Conservation (phyloP, 352 stramenopile species). For the Phytophthora multivora region DNA sequence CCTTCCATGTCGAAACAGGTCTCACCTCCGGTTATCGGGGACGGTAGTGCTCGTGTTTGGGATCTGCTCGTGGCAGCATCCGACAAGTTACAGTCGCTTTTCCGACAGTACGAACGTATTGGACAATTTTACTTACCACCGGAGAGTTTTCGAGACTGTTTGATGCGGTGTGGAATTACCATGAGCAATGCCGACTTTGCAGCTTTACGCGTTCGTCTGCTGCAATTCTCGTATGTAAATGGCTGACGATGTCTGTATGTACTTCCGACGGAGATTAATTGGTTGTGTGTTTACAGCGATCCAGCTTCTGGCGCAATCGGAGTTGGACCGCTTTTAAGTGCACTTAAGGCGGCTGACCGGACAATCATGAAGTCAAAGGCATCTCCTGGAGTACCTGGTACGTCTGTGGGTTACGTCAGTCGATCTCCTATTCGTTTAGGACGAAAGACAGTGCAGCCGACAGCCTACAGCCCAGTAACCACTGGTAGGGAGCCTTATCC, state of each 20-base stretch:
- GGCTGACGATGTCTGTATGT: too few relatives aligned
- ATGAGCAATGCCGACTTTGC: slow-evolving; percentile 78
- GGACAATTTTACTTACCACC: slow-evolving; percentile 53
- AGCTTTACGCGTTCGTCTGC: slow-evolving; percentile 60
- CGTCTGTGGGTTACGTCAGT: slow-evolving; percentile 33
- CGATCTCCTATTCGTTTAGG: slow-evolving; percentile 65
- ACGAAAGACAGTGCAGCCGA: slow-evolving; percentile 53
- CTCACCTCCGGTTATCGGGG: slow-evolving; percentile 47
- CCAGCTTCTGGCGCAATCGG: slow-evolving; percentile 50
- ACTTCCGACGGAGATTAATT: too few relatives aligned
- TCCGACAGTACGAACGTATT: slow-evolving; percentile 61
- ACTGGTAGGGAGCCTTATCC: slow-evolving; percentile 29
- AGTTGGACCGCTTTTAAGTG: slow-evolving; percentile 47
- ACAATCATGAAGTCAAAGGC: slow-evolving; percentile 43
- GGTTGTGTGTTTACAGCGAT: slow-evolving; percentile 37
- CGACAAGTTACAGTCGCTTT: slow-evolving; percentile 57
- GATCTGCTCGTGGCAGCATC: slow-evolving; percentile 56
- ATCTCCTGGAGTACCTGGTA: slow-evolving; percentile 26
- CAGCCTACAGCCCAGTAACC: slow-evolving; percentile 25
- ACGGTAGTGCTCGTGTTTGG: slow-evolving; percentile 63
- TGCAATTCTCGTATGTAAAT: slow-evolving; percentile 58
- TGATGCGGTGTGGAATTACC: slow-evolving; percentile 60
- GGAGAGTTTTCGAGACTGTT: slow-evolving; percentile 68
- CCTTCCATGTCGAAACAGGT: slow-evolving; percentile 47
- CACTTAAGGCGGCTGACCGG: slow-evolving; percentile 54